Percentiles rank a stretch among this genome's conserved stretches.
These are phyloP conservation scores for Clitopilus hobsonii DNA, from an alignment of 768 basidiomycete genomes.

Conservation along the genomic window DNA sequence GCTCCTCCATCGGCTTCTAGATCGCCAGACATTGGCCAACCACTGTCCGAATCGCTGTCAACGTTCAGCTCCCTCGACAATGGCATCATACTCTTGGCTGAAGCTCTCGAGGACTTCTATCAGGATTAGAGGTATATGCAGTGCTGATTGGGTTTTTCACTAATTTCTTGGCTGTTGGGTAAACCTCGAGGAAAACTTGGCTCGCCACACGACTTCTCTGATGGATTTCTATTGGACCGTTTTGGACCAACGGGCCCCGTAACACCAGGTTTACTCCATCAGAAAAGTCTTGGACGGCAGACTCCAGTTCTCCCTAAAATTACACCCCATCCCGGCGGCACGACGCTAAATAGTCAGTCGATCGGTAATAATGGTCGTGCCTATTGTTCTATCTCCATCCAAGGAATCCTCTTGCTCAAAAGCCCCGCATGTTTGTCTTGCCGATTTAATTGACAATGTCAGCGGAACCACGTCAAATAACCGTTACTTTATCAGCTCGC, in stretches of 20 bases:
- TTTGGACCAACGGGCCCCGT: not conserved
- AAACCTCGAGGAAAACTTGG: not conserved
- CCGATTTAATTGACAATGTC: not conserved
- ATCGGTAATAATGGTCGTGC: not conserved
- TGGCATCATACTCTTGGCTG: no score
- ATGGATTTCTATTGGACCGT: not conserved
- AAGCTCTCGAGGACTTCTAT: not conserved
- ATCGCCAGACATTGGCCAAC: no score
- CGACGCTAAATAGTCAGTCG: not conserved
- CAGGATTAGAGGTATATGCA: not conserved
- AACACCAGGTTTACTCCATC: not conserved
- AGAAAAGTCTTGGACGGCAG: not conserved
- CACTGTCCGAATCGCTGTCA: no score
- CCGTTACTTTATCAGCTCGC: not conserved
- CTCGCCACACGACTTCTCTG: not conserved
- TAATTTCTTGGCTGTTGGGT: not conserved
- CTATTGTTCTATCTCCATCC: not conserved
- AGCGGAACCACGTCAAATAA: not conserved
- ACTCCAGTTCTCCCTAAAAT: not conserved
- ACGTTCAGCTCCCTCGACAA: no score
- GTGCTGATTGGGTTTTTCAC: not conserved
- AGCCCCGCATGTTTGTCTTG: not conserved
- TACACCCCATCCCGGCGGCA: not conserved
- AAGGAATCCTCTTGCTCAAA: not conserved
- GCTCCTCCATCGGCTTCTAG: not conserved